phyloP scores from a whole-genome alignment of 140 eudicot genomes.

The Erigeron philadelphicus region DNA sequence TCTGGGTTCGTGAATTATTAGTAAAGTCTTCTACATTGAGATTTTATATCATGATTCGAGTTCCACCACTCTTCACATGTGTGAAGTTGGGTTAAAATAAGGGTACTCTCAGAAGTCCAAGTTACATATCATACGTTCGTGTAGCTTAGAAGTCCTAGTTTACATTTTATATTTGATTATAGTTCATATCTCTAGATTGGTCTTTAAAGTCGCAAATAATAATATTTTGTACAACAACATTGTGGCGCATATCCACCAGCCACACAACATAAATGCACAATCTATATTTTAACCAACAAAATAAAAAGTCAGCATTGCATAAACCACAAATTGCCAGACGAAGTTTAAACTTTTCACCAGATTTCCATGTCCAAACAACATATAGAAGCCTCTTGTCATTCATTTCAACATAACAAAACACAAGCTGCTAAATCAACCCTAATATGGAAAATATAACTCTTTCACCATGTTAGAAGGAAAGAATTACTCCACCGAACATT shows the following conservation, averaged over 20 bases:
- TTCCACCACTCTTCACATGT: too few species aligned
- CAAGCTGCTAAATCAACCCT: background rate
- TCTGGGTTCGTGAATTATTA: too few species aligned
- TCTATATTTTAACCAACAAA: background rate
- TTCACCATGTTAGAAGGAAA: conserved; percentile 6
- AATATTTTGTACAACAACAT: background rate
- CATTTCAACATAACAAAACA: background rate
- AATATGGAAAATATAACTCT: background rate
- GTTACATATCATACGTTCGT: too few species aligned
- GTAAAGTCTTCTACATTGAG: too few species aligned
- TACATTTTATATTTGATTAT: too few species aligned
- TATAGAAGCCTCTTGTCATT: background rate
- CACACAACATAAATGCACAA: background rate
- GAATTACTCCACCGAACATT: conserved; percentile 20
- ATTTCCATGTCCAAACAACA: background rate
- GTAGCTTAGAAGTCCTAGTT: too few species aligned
- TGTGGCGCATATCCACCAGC: background rate
- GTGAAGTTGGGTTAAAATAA: too few species aligned
- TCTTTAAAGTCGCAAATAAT: too few species aligned
- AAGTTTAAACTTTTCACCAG: background rate
- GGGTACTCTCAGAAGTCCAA: too few species aligned
- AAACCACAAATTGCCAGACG: background rate
- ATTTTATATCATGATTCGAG: too few species aligned
- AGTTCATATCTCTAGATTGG: too few species aligned
- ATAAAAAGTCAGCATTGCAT: background rate